Conservation (phyloP, 1,139 yeast genomes). For the Saccharomyces hybrid region DNA sequence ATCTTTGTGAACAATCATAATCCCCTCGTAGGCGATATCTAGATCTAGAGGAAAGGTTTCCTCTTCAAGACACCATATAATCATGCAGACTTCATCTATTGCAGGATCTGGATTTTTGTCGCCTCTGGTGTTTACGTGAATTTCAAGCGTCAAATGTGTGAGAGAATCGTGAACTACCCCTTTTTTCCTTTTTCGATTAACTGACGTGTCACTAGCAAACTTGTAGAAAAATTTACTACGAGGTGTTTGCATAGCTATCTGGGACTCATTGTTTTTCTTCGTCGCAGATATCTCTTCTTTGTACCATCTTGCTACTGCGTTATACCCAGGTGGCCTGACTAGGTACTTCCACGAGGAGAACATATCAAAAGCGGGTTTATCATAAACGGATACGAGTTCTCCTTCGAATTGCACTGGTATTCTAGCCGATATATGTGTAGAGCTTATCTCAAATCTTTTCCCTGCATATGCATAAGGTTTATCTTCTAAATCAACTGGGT, state of each 20-base stretch:
- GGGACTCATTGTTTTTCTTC: slow-evolving; percentile 37
- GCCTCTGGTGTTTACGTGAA: slow-evolving; percentile 51
- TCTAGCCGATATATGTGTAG: slow-evolving; percentile 25
- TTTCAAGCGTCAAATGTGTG: slow-evolving; percentile 54
- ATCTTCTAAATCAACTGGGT: slow-evolving; percentile 43
- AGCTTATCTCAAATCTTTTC: slow-evolving; percentile 40
- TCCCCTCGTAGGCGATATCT: slow-evolving; percentile 32
- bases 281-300: background rate
- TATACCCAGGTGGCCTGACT: slow-evolving; percentile 37
- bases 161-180: slow-evolving; percentile 40
- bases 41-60: slow-evolving; percentile 34
- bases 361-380: background rate
- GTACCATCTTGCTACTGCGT: slow-evolving; percentile 33
- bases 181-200: slow-evolving; percentile 35
- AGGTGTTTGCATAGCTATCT: slow-evolving; percentile 43
- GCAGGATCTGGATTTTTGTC: slow-evolving; percentile 59
- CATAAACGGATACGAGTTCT: slow-evolving; percentile 11
- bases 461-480: slow-evolving; percentile 63
- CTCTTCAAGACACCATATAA: slow-evolving; percentile 58
- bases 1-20: slow-evolving; percentile 26
- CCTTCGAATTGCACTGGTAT: slow-evolving; percentile 22
- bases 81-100: slow-evolving; percentile 47
- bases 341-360: slow-evolving; percentile 35
- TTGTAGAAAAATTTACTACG: slow-evolving; percentile 29
- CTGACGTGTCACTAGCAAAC: slow-evolving; percentile 26